Conservation (phyloP, 331 rosid species). For the Rhamnella rubrinervis region DNA sequence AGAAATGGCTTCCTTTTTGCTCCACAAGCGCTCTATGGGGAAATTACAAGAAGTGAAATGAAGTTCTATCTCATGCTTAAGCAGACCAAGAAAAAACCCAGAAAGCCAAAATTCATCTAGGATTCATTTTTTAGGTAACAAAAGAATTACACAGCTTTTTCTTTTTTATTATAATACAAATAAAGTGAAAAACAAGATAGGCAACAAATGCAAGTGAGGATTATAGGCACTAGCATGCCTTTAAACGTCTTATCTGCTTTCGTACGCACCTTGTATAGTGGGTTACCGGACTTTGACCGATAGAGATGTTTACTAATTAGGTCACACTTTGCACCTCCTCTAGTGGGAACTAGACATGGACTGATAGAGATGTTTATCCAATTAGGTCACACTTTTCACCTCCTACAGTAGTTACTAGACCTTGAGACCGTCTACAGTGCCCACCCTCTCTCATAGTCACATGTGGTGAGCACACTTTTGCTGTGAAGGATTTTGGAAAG, state of each 20-base stretch:
- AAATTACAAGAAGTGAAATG: slow-evolving; percentile 6
- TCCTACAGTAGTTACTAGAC: background rate
- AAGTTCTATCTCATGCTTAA: slow-evolving; percentile 3
- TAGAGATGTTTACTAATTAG: too few relatives aligned
- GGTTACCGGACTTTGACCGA: too few relatives aligned
- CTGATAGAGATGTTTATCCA: background rate
- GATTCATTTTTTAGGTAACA: background rate
- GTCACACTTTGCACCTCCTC: too few relatives aligned
- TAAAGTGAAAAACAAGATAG: background rate
- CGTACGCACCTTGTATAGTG: too few relatives aligned
- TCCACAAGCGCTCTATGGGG: slow-evolving; percentile 80
- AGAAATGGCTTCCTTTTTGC: slow-evolving; percentile 43
- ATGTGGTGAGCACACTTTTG: too few relatives aligned
- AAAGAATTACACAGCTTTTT: background rate
- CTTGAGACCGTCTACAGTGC: background rate
- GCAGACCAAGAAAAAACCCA: background rate
- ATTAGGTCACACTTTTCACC: background rate
- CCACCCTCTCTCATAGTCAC: background rate
- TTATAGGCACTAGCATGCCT: background rate
- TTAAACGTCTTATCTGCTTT: background rate
- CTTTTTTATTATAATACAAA: background rate
- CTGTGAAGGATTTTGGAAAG: too few relatives aligned
- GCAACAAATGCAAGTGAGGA: background rate
- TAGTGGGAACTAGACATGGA: too few relatives aligned
- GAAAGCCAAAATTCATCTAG: background rate